Conservation (phyloP, 768 basidiomycete species). For the Paxillus ammoniavirescens region DNA sequence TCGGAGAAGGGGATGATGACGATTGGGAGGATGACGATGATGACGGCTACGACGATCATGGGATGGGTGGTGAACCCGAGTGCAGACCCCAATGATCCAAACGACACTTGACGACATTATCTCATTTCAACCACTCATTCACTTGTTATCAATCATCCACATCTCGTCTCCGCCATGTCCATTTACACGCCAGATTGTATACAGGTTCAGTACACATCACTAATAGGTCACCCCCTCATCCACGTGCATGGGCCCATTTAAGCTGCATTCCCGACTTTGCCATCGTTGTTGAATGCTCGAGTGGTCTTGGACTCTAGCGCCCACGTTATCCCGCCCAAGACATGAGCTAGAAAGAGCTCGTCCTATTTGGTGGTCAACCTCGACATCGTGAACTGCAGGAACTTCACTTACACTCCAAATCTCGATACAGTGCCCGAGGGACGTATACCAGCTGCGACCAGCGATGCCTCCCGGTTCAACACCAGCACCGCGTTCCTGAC, state of each 20-base stretch:
- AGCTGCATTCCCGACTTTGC: slow-evolving; percentile 53
- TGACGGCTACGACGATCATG: slow-evolving; percentile 47
- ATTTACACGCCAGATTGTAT: slow-evolving; percentile 31
- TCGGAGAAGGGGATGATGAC: slow-evolving; percentile 68
- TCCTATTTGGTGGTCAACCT: slow-evolving; percentile 42
- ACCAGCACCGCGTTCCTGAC: slow-evolving; percentile 72
- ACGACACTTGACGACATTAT: slow-evolving; percentile 6
- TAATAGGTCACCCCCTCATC: slow-evolving; percentile 20
- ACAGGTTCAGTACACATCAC: slow-evolving; percentile 17
- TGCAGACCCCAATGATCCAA: slow-evolving; percentile 58
- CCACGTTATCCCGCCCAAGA: slow-evolving; percentile 77
- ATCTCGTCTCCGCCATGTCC: slow-evolving; percentile 12
- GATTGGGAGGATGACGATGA: slow-evolving; percentile 74
- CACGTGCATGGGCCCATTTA: slow-evolving; percentile 2
- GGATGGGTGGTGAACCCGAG: slow-evolving; percentile 47
- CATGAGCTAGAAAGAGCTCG: slow-evolving; percentile 64
- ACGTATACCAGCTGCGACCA: slow-evolving; percentile 84
- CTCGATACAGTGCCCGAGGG: slow-evolving; percentile 74
- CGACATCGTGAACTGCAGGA: not conserved
- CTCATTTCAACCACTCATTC: slow-evolving; percentile 8
- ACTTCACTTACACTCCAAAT: slow-evolving; percentile 62
- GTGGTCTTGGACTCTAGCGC: slow-evolving; percentile 69
- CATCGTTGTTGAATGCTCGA: slow-evolving; percentile 57
- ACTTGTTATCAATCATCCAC: slow-evolving; percentile 9
- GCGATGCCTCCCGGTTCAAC: slow-evolving; percentile 46